Evolutionary conservation across 2,329 filamentous ascomycete genomes (phyloP).

Genomic region (Claviceps sp.): DNA sequence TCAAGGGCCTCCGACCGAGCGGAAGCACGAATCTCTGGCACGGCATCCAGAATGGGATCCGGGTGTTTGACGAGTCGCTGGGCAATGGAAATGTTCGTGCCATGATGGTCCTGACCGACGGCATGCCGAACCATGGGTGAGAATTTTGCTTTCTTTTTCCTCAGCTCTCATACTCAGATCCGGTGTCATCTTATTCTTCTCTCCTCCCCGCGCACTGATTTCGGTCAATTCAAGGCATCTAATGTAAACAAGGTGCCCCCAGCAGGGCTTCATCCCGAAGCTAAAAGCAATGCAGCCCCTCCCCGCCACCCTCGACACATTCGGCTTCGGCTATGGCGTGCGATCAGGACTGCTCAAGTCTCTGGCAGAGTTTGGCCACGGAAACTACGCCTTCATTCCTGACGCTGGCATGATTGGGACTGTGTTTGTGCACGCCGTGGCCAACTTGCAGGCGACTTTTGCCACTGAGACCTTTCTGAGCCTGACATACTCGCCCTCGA

Average conservation of each 20-base stretch:
- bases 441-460: conserved; percentile 46
- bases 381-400: conserved; percentile 48
- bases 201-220: conserved; percentile 8
- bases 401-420: conserved; percentile 51
- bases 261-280: conserved; percentile 40
- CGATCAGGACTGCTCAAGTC: conserved; percentile 41
- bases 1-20: conserved; percentile 26
- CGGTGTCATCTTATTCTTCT: not conserved
- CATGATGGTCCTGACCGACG: conserved; percentile 41
- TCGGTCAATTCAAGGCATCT: not conserved
- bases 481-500: conserved; percentile 22
- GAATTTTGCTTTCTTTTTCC: not conserved
- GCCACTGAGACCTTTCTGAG: conserved; percentile 32
- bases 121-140: conserved; percentile 34
- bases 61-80: conserved; percentile 26
- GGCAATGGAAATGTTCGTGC: conserved; percentile 29
- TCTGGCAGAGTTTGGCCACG: conserved; percentile 42
- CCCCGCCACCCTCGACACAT: conserved; percentile 28
- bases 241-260: conserved; percentile 25
- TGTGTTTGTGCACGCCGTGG: conserved; percentile 48
- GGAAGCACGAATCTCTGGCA: conserved; percentile 44
- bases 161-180: not conserved
- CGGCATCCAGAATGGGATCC: conserved; percentile 37
- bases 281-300: conserved; percentile 28
- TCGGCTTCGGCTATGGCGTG: conserved; percentile 23